These are phyloP conservation scores for Metarhizium sp. DNA, from an alignment of 2,329 filamentous ascomycete genomes.

Conservation along the genomic window DNA sequence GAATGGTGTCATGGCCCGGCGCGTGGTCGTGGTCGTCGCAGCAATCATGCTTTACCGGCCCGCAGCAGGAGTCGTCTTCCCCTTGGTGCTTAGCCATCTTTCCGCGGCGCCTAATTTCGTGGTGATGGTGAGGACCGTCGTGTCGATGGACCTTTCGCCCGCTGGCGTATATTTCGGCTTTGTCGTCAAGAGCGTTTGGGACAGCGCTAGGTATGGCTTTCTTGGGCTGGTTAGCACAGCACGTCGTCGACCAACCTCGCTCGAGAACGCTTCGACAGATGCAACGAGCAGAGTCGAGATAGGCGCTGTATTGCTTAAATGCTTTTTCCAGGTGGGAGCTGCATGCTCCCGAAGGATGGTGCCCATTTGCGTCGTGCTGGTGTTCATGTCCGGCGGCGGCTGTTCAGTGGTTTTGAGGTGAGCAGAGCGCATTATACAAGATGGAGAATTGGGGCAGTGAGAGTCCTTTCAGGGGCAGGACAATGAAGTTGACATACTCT, in stretches of 20 bases:
- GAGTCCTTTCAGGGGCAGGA: neutral
- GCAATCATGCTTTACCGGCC: slow-evolving; percentile 6
- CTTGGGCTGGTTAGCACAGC: slow-evolving; percentile 14
- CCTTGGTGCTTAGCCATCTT: slow-evolving; percentile 8
- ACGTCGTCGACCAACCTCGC: slow-evolving; percentile 15
- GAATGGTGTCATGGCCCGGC: slow-evolving; percentile 3
- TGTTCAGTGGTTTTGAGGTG: slow-evolving; percentile 11
- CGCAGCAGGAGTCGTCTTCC: slow-evolving; percentile 4
- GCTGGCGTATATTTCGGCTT: neutral
- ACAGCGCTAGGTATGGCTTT: neutral
- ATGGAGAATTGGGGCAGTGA: neutral
- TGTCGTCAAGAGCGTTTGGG: neutral
- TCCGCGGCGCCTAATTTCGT: slow-evolving; percentile 12
- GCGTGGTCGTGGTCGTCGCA: slow-evolving; percentile 6
- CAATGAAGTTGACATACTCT: slow-evolving; percentile 11
- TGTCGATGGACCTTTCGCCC: slow-evolving; percentile 5
- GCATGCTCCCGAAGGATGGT: slow-evolving; percentile 18
- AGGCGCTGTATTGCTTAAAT: slow-evolving; percentile 24
- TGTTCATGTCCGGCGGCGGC: slow-evolving; percentile 14
- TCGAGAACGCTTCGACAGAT: slow-evolving; percentile 26
- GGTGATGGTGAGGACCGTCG: slow-evolving; percentile 11
- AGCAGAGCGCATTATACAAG: neutral
- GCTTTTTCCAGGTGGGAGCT: slow-evolving; percentile 21
- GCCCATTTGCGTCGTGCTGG: slow-evolving; percentile 17
- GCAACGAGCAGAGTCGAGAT: slow-evolving; percentile 27